Evolutionary conservation across 176 grass and related monocot species (phyloP), one percentile per base, ranked within the genome.

Genomic region (Sorghum bicolor): DNA sequence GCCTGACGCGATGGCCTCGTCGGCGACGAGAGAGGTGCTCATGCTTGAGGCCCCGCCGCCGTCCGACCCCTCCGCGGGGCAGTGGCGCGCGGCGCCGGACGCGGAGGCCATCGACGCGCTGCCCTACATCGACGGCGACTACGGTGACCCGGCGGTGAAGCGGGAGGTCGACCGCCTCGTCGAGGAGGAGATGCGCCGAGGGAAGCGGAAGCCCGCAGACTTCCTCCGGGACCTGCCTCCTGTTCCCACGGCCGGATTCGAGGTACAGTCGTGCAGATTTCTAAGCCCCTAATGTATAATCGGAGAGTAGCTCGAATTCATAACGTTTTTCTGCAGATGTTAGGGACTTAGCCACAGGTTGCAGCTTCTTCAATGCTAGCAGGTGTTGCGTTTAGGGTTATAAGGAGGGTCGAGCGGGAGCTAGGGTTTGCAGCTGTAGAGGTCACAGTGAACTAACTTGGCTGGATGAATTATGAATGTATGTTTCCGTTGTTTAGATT

Each of bases 81-180:
- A 86, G 37, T 93, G 92, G 93, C 83, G 86, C 10, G 48, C 85
- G 31, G 63, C 58, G 33, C 88, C 93, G 61, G 89, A 96, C 68
- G 96, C 96, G 5, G 96, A 99, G 70, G 20, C 87, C 13, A 75
- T 99, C 4, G 96, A 99, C 68, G 96, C 93, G 87, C 81, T 99
- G 70, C 96, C 96, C 33, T 99, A 99, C 93, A 92, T 99, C 74
- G 96, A 99, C 81, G 93, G 86, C 50, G 96, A 99, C 89, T 99
- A 99, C 78, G 93, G 93, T 20, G 83, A 99, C 11, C 83, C 86
- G 12, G 80, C 87, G n/a, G 93, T 99, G 53, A 94, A 95, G 89
- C 87, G 60, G 38, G 96, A 99, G 68, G 93, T 99, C 0, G 91
- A 99, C 70, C 89, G 83, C 57, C 91, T 99, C 70, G 93, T 96